Percentiles rank a stretch among this genome's conserved stretches.
Evolutionary conservation across 768 basidiomycete species (phyloP).

Genomic region (Termitomyces sp.): DNA sequence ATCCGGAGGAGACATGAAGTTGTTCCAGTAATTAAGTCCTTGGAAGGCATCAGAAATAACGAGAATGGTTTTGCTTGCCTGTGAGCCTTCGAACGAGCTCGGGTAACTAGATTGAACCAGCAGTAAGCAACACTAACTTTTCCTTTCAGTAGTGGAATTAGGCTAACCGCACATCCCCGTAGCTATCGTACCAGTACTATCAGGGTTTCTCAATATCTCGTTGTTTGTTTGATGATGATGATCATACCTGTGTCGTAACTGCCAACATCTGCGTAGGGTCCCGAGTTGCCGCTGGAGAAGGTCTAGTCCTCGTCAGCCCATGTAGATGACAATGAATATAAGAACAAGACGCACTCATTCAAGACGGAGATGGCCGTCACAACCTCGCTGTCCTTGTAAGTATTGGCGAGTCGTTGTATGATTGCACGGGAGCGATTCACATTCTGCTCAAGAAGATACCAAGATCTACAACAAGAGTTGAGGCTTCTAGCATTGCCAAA

Average conservation of each 20-base stretch:
- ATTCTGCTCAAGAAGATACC: conserved; percentile 64
- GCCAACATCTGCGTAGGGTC: conserved; percentile 30
- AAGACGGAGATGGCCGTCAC: conserved; percentile 68
- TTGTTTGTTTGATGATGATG: neutral
- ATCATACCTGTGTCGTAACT: conserved; percentile 36
- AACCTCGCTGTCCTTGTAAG: conserved; percentile 48
- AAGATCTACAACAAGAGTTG: conserved; percentile 29
- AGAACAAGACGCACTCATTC: conserved; percentile 54
- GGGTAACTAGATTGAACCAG: conserved; percentile 22
- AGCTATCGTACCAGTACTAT: conserved; percentile 72
- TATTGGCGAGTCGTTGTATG: conserved; percentile 54
- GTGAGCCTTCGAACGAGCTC: conserved; percentile 18
- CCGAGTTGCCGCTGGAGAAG: neutral
- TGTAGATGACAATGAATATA: conserved; percentile 40
- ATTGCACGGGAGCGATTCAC: conserved; percentile 61
- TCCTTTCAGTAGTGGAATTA: neutral
- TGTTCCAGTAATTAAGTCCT: conserved; percentile 60
- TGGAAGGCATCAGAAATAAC: conserved; percentile 81
- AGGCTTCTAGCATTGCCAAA: conserved; percentile 2
- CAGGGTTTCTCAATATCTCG: conserved; percentile 11
- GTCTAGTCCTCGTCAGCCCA: conserved; percentile 47
- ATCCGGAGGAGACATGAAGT: conserved; percentile 46
- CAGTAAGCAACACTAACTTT: neutral
- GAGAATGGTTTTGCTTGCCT: conserved; percentile 57
- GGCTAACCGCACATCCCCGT: conserved; percentile 62